Percentiles rank a stretch among this genome's conserved stretches.
phyloP scores from a whole-genome alignment of 1,284 basidiomycete species.

The Cryptococcus hybrid region DNA sequence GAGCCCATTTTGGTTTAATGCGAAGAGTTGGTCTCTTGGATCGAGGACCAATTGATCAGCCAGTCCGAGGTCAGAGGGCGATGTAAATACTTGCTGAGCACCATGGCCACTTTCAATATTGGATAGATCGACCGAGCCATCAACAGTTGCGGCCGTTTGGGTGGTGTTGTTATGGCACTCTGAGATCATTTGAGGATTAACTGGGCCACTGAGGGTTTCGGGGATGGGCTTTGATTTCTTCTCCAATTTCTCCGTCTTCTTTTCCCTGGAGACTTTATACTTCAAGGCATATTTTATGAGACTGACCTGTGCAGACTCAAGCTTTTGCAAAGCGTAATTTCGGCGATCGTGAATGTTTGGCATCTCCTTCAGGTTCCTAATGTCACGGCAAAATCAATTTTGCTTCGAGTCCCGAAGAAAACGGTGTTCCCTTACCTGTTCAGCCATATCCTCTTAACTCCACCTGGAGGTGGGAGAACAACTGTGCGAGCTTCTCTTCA shows the following conservation, averaged over 20 bases:
- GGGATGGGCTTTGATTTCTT: slow-evolving; percentile 41
- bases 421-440: slow-evolving; percentile 55
- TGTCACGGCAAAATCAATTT: background rate
- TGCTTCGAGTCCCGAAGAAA: background rate
- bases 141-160: background rate
- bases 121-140: background rate
- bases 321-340: slow-evolving; percentile 58
- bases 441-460: slow-evolving; percentile 74
- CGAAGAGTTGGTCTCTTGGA: slow-evolving; percentile 77
- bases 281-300: slow-evolving; percentile 59
- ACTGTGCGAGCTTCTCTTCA: slow-evolving; percentile 61
- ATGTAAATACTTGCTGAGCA: slow-evolving; percentile 7
- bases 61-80: slow-evolving; percentile 27
- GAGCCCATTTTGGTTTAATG: slow-evolving; percentile 60
- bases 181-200: slow-evolving; percentile 34
- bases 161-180: background rate
- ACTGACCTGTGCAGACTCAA: slow-evolving; percentile 63
- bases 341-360: slow-evolving; percentile 64
- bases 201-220: slow-evolving; percentile 25
- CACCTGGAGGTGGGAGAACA: slow-evolving; percentile 72
- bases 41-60: slow-evolving; percentile 61
- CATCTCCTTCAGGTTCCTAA: slow-evolving; percentile 58
- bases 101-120: slow-evolving; percentile 4
- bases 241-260: slow-evolving; percentile 28
- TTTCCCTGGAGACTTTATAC: slow-evolving; percentile 28